Evolutionary conservation across 179 eudicot genomes (phyloP), one percentile per base, ranked within the genome.

Genomic region (Pouteria campechiana): DNA sequence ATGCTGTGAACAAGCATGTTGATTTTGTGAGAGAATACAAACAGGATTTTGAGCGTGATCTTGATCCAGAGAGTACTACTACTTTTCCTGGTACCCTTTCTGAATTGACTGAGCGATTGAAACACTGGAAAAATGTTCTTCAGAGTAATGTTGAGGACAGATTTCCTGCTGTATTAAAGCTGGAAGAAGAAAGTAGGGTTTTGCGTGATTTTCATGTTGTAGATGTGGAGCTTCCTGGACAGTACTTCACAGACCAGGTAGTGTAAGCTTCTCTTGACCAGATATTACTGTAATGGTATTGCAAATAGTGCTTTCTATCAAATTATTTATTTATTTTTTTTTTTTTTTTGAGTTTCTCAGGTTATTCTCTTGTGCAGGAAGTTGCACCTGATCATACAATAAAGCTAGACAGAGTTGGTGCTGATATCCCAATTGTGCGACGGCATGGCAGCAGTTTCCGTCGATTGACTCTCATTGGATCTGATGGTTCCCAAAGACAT

Each of bases 401-500:
- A 7, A 92, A 92, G 81, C 54, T 92, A 33, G 99, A 92, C 63
- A 72, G 99, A 53, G 83, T 88, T 54, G 99, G 96, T 52, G 88
- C 99, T 22, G 99, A 92, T 60, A 72, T 92, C 58, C 86, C 96
- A 12, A 87, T 92, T 48, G 96, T 92, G 41, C 65, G 99, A 50
- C 87, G 99, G 60, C 96, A 92, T 69, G 99, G 99, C 29, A 92
- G 99, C 74, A 92, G 99, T 64, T 92, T 75, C 71, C 81, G 99
- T 19, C 85, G 99, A 31, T 72, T 92, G 79, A 92, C 99, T 23
- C 75, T 87, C 2, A 92, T 92, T 9, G 99, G 99, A 17, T 92
- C 99, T 22, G 96, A 92, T 54, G 99, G 99, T 14, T 87, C 99
- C 31, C 96, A 87, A 46, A 88, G 86, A 31, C 99, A 92, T 80